phyloP scores from a whole-genome alignment of 768 basidiomycete species.

The Boletus speciosus region DNA sequence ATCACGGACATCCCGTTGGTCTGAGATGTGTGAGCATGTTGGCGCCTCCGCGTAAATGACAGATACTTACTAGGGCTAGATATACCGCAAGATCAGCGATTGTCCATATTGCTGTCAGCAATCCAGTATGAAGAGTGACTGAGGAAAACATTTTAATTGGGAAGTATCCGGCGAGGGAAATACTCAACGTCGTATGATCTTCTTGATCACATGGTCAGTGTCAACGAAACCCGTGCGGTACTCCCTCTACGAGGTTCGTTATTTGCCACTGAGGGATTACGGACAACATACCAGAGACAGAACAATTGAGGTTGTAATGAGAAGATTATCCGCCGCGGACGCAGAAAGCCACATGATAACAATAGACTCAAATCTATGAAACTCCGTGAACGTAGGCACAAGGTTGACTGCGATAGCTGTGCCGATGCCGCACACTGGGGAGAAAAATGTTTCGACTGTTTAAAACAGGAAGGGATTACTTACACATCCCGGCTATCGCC shows the following conservation, averaged over 20 bases:
- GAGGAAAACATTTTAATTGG: neutral
- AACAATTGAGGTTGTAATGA: constrained; percentile 44
- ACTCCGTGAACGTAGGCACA: constrained; percentile 25
- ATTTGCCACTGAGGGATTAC: neutral
- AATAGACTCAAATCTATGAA: constrained; percentile 30
- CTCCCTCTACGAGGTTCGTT: constrained; percentile 27
- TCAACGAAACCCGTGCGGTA: constrained; percentile 34
- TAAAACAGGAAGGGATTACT: neutral
- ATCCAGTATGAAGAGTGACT: constrained; percentile 41
- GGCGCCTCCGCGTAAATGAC: neutral
- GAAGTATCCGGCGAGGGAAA: neutral
- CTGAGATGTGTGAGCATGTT: constrained; percentile 13
- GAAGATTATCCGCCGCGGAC: constrained; percentile 42
- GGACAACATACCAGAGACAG: constrained; percentile 37
- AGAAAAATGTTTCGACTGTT: neutral
- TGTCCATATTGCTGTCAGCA: constrained; percentile 38
- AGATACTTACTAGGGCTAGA: constrained; percentile 18
- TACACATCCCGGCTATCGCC: constrained; percentile 20
- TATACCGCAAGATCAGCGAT: constrained; percentile 30
- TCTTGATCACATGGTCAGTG: constrained; percentile 38
- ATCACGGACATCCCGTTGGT: constrained; percentile 19
- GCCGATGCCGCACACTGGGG: constrained; percentile 29
- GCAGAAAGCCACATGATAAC: constrained; percentile 43
- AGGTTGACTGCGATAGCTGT: constrained; percentile 28
- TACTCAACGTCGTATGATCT: constrained; percentile 32